These are phyloP conservation scores for Suillus paluster DNA, from an alignment of 768 basidiomycete species.

Conservation along the genomic window DNA sequence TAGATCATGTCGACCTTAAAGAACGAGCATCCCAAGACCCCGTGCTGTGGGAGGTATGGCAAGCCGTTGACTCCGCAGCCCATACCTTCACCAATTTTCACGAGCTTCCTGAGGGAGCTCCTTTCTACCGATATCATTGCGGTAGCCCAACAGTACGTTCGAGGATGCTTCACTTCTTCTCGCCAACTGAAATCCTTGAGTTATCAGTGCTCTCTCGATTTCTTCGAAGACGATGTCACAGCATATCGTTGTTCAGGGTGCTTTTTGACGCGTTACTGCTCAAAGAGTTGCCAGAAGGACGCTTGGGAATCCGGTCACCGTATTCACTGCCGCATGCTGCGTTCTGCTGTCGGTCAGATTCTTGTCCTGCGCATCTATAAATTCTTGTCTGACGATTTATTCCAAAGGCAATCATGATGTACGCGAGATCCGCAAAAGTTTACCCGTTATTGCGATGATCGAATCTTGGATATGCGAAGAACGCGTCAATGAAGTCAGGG, in stretches of 20 bases:
- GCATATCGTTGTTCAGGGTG: slow-evolving; percentile 8
- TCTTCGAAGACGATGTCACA: neutral
- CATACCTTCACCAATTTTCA: slow-evolving; percentile 6
- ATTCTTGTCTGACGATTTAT: neutral
- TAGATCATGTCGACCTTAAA: neutral
- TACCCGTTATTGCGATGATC: slow-evolving; percentile 6
- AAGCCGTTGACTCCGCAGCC: slow-evolving; percentile 1
- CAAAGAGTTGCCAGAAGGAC: slow-evolving; percentile 1
- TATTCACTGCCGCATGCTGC: slow-evolving; percentile 5
- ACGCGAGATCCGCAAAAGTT: slow-evolving; percentile 6
- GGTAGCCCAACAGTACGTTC: slow-evolving; percentile 1
- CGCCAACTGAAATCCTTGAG: neutral
- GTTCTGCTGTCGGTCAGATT: slow-evolving; percentile 1
- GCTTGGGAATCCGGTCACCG: slow-evolving; percentile 5
- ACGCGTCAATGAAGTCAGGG: slow-evolving; percentile 1
- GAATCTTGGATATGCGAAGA: slow-evolving; percentile 8
- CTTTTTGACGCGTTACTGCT: slow-evolving; percentile 6
- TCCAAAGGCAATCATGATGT: neutral
- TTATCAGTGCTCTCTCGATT: slow-evolving; percentile 1
- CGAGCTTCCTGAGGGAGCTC: slow-evolving; percentile 5
- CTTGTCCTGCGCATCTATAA: neutral
- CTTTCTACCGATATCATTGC: slow-evolving; percentile 6
- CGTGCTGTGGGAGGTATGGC: slow-evolving; percentile 2
- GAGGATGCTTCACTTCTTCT: neutral
- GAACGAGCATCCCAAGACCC: slow-evolving; percentile 5